Base-by-base conservation (phyloP, 2,329 filamentous ascomycete genomes). In the Scortechinia acanthostroma region DNA sequence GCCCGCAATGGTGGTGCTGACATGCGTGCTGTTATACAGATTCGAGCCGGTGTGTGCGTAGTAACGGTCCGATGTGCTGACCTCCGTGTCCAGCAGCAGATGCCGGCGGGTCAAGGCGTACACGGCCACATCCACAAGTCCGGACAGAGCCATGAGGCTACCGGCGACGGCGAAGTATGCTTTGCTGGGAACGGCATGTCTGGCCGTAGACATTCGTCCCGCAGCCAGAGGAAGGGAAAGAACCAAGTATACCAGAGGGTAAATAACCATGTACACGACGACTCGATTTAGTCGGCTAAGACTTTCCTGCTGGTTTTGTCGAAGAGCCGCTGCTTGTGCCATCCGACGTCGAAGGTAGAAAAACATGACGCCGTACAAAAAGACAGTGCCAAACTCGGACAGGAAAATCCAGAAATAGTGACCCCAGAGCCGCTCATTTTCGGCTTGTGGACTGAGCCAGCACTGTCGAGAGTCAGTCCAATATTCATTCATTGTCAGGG, bases 71-170 rank as follows among this genome's bases (percentile, higher is more conserved):
- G 62, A 14, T 59, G 35, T 19, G 17, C 60, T 62, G 15, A 61
- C 63, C 47, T 73, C 70, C 43, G 72, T 68, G 47, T 71, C 69
- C 52, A 73, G 62, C 28, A 80, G 66, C 49, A 80, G 66, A 42
- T 73, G 71, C 46, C 70, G 70, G 14, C 77, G 69, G 0, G 77
- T 80, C 3, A 77, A 58, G 0, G 74, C 74, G 60, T 80, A 81
- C 3, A 81, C 64, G 2, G 77, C 54, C 13, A 76, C 74, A 53
- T 81, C 76, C 17, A 80, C 69, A 60, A 76, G 71, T 16, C 77
- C 77, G 47, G 76, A 80, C 22, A 69, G 74, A 2, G 74, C 74
- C 47, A 80, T 76, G 52, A 80, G 63, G 3, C 73, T 68, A 22
- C 74, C 77, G 0, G 73, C 68, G 17, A 73, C 61, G 52, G 70